These are phyloP conservation scores for Eragrostis nindensis DNA, from an alignment of 176 grass and related monocot species.

Conservation along the genomic window DNA sequence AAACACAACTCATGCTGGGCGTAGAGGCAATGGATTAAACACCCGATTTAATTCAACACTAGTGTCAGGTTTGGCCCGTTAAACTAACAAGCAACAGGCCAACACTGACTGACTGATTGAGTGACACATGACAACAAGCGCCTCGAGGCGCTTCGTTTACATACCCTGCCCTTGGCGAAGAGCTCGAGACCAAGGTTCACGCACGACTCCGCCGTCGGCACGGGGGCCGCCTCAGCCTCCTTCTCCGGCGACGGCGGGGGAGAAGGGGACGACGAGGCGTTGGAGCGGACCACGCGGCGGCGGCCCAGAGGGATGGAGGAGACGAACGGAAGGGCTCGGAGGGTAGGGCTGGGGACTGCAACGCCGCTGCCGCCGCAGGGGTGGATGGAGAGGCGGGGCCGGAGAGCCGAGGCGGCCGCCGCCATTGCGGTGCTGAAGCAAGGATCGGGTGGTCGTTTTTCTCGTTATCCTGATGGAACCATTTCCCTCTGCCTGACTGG, in stretches of 20 bases:
- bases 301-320: not conserved
- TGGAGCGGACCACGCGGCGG: slow-evolving; percentile 34
- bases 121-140: not conserved
- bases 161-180: slow-evolving; percentile 95
- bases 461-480: slow-evolving; percentile 37
- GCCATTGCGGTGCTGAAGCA: slow-evolving; percentile 30
- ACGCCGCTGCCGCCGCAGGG: not conserved
- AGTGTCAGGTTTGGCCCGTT: not conserved
- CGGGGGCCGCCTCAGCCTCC: slow-evolving; percentile 6
- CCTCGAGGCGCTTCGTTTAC: slow-evolving; percentile 8
- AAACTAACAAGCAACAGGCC: no score
- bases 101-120: not conserved
- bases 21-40: slow-evolving; percentile 5
- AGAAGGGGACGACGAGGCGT: slow-evolving; percentile 57
- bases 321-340: slow-evolving; percentile 13
- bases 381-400: slow-evolving; percentile 12
- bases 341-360: not conserved
- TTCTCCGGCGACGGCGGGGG: slow-evolving; percentile 56
- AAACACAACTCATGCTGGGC: not conserved
- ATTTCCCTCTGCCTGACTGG: no score
- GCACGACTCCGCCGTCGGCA: slow-evolving; percentile 76
- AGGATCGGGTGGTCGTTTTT: slow-evolving; percentile 42
- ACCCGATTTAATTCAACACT: no score
- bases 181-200: slow-evolving; percentile 78
- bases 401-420: slow-evolving; percentile 29